Evolutionary conservation across 2,329 filamentous ascomycete species (phyloP).

Genomic region (Beauveria scarabaeidicola): DNA sequence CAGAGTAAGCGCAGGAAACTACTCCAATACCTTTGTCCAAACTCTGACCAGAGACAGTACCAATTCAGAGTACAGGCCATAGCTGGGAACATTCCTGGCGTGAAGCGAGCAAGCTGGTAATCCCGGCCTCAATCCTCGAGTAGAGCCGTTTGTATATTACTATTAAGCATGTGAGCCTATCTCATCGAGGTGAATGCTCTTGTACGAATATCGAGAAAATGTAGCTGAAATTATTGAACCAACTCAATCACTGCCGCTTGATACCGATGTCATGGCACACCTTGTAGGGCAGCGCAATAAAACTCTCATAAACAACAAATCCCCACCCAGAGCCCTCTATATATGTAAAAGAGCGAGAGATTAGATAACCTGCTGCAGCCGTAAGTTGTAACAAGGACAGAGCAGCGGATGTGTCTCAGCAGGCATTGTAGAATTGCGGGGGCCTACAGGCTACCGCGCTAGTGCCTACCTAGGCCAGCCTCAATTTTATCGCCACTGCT

Average conservation of each 20-base stretch:
- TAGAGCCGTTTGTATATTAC: slow-evolving; percentile 7
- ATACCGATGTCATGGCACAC: neutral
- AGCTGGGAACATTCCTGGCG: slow-evolving; percentile 77
- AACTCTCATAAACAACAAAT: neutral
- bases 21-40: neutral
- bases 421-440: neutral
- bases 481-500: slow-evolving; percentile 5
- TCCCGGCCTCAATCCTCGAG: slow-evolving; percentile 3
- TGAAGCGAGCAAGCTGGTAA: slow-evolving; percentile 96
- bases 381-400: too few relatives aligned
- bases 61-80: slow-evolving; percentile 89
- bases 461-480: slow-evolving; percentile 3
- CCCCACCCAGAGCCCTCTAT: too few relatives aligned
- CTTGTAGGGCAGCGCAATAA: neutral
- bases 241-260: neutral
- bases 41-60: slow-evolving; percentile 50
- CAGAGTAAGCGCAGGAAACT: slow-evolving; percentile 53
- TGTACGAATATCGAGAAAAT: slow-evolving; percentile 8
- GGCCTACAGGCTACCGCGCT: neutral
- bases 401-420: too few relatives aligned
- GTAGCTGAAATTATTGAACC: neutral
- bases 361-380: neutral
- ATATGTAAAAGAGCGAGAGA: neutral
- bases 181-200: neutral
- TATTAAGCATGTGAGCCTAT: neutral